A percentile compares a stretch with the other conserved stretches of the same genome.
These are phyloP conservation scores for Cajanus cajan DNA, from an alignment of 306 rosid genomes.

Conservation along the genomic window DNA sequence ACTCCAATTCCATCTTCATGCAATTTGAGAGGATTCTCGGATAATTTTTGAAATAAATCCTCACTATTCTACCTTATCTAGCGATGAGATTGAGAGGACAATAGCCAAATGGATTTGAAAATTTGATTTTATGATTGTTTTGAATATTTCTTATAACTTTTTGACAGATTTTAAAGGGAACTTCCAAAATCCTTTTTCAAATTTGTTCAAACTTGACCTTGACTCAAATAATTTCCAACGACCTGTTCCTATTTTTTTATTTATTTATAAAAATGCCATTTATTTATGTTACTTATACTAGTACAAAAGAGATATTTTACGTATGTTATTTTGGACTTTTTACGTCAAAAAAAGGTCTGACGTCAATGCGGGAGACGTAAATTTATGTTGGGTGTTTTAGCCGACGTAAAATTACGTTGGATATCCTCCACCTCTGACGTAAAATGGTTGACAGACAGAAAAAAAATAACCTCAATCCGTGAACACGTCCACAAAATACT, in stretches of 20 bases:
- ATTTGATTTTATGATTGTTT: background rate
- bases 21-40: background rate
- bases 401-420: no score
- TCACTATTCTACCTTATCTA: background rate
- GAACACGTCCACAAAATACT: no score
- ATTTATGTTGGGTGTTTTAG: no score
- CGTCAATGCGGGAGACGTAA: no score
- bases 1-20: no score
- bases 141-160: background rate
- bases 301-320: no score
- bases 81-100: background rate
- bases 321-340: no score
- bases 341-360: no score
- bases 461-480: no score
- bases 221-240: slow-evolving; percentile 23
- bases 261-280: accelerated
- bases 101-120: background rate
- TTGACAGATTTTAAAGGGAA: background rate
- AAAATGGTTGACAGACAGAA: no score
- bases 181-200: background rate
- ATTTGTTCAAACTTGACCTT: background rate
- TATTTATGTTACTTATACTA: background rate
- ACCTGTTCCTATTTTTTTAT: background rate
- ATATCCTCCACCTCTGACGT: no score
- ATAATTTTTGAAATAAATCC: background rate